Percentiles rank a stretch among this genome's conserved stretches.
These are phyloP conservation scores for Blastobotrys persicus DNA, from an alignment of 1,139 yeast species.

Conservation along the genomic window DNA sequence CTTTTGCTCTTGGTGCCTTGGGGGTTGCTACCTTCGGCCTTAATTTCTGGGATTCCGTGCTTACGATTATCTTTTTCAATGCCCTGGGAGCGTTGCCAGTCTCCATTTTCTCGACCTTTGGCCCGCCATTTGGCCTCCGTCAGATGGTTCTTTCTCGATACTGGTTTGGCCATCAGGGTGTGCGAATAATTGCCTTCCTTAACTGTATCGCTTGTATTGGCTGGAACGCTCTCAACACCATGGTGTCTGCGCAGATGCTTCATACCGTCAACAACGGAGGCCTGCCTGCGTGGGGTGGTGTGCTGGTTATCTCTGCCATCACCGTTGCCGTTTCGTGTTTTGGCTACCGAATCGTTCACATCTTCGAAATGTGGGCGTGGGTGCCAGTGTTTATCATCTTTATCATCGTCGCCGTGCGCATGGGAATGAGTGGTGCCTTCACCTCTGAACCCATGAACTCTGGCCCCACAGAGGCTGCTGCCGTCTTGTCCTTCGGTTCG, in stretches of 20 bases:
- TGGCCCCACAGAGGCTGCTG: conserved; percentile 60
- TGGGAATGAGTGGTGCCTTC: conserved; percentile 65
- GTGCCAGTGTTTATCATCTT: conserved; percentile 73
- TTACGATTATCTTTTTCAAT: conserved; percentile 68
- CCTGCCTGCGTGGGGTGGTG: conserved; percentile 90
- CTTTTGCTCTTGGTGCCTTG: conserved; percentile 76
- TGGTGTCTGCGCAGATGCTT: conserved; percentile 83
- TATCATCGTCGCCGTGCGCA: conserved; percentile 72
- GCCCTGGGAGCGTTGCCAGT: conserved; percentile 73
- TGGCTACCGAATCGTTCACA: conserved; percentile 80
- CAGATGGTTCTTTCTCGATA: conserved; percentile 82
- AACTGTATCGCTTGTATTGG: conserved; percentile 88
- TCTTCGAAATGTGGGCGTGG: conserved; percentile 86
- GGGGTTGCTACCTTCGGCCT: conserved; percentile 54
- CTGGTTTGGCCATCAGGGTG: conserved; percentile 71
- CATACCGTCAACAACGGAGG: conserved; percentile 65
- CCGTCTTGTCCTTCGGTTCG: conserved; percentile 80
- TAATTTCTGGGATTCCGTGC: conserved; percentile 64
- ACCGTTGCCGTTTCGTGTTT: conserved; percentile 79
- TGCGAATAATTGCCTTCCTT: conserved; percentile 73
- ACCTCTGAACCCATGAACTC: conserved; percentile 44
- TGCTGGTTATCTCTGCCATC: conserved; percentile 64
- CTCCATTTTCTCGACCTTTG: conserved; percentile 79
- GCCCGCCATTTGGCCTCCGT: conserved; percentile 81
- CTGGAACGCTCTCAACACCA: conserved; percentile 92